Conservation (phyloP, 768 basidiomycete genomes). For the Suillus decipiens region DNA sequence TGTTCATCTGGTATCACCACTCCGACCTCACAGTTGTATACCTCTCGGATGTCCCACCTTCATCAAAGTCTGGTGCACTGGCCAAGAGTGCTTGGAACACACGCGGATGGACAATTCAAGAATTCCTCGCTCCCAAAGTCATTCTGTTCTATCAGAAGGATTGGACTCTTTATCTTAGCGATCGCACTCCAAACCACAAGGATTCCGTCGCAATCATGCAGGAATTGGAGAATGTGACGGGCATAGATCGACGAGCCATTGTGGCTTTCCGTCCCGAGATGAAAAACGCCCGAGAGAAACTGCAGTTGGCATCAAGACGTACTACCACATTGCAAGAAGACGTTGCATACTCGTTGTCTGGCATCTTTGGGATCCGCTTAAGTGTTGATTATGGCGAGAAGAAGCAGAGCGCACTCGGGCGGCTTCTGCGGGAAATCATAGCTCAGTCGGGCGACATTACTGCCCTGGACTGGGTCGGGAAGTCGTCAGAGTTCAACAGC, state of each 20-base stretch:
- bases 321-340: not conserved
- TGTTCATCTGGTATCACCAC: not conserved
- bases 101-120: not conserved
- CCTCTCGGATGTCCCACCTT: not conserved
- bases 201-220: not conserved
- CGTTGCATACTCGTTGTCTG: not conserved
- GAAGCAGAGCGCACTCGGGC: not conserved
- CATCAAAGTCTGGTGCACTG: not conserved
- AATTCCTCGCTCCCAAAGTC: not conserved
- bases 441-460: not conserved
- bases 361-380: not conserved
- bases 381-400: not conserved
- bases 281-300: not conserved
- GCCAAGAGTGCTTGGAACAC: not conserved
- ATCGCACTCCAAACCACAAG: not conserved
- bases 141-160: not conserved
- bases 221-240: not conserved
- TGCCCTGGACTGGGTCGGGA: not conserved
- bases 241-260: not conserved
- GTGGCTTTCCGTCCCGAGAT: not conserved
- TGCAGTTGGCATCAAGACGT: not conserved
- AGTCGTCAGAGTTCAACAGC: not conserved
- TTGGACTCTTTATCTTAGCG: not conserved
- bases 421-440: not conserved
- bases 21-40: not conserved